Evolutionary conservation across 495 filamentous ascomycete genomes (phyloP), one percentile per base, ranked within the genome.

Genomic region (Penicillium alfredii): DNA sequence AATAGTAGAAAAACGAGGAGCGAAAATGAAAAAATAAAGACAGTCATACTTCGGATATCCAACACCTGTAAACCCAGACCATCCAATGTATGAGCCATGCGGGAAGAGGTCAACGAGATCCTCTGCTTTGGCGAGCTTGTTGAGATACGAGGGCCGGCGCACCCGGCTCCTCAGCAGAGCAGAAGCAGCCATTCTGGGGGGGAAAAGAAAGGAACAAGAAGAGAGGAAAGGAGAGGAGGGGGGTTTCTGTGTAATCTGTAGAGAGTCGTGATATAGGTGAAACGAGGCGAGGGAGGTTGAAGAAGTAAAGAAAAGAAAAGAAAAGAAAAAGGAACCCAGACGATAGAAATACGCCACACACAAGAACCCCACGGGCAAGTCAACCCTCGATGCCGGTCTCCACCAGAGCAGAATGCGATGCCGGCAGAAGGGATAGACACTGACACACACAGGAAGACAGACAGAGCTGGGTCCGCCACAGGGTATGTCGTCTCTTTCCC

Each of bases 31-130:
- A 8, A 2, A 25, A n/a, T 25, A 5, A 1, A 7, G 8, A 4
- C 8, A 4, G 12, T 73, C 81, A 27, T 69, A 83, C 82, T 92
- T 92, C 33, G 86, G 86, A 62, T 93, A 93, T 35, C 88, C 88
- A 34, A 90, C 85, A 49, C 86, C 88, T 15, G 88, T 94, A 59
- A 94, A 94, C 15, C 88, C 88, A 45, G 81, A 85, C 86, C 86
- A 93, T 39, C 86, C 86, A 53, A 94, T 74, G 55, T 89, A 90
- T 6, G 83, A 60, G 55, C 80, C 81, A 74, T 92, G 71, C 33
- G 87, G 88, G 53, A 93, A 93, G 22, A 81, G 71, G 36, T 81
- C 71, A 32, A 94, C 70, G 35, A 93, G 61, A 61, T 93, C 87
- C 60, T 89, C 79, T 24, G 88, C 76, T 38, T 74, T 77, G 42